These are phyloP conservation scores for Penicillium riverlandense DNA, from an alignment of 495 filamentous ascomycete genomes.

Conservation along the genomic window DNA sequence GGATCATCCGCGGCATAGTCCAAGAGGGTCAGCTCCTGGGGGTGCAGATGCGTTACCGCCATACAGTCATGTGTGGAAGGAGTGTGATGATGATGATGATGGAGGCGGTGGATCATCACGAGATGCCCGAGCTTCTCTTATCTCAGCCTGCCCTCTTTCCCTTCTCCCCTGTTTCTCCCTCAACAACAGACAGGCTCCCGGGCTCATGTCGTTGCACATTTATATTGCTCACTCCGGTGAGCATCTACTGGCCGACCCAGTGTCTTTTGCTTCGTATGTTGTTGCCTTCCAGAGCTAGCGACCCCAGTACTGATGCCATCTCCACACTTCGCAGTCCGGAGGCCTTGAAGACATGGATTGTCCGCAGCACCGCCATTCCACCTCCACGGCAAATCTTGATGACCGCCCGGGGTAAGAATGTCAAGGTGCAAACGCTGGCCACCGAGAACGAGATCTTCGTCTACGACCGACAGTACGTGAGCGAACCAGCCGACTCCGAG, in stretches of 20 bases:
- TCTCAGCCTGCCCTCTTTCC: slow-evolving; percentile 9
- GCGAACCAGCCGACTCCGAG: slow-evolving; percentile 36
- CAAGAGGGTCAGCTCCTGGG: slow-evolving; percentile 30
- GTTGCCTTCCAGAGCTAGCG: slow-evolving; percentile 1
- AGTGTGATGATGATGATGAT: too few species aligned
- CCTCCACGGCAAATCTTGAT: slow-evolving; percentile 69
- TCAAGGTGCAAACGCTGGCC: slow-evolving; percentile 66
- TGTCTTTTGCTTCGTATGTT: slow-evolving; percentile 61
- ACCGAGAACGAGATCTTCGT: slow-evolving; percentile 84
- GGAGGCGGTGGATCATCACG: slow-evolving; percentile 14
- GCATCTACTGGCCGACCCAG: slow-evolving; percentile 65
- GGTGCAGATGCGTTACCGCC: slow-evolving; percentile 32
- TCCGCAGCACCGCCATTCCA: slow-evolving; percentile 58
- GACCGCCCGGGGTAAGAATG: slow-evolving; percentile 72
- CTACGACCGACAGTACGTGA: slow-evolving; percentile 65
- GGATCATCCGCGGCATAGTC: slow-evolving; percentile 35
- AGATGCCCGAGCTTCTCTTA: not conserved
- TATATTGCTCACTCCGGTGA: slow-evolving; percentile 85
- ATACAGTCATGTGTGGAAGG: slow-evolving; percentile 10
- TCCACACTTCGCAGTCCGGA: slow-evolving; percentile 52
- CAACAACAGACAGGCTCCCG: slow-evolving; percentile 16
- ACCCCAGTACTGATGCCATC: slow-evolving; percentile 12
- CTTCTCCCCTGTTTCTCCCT: slow-evolving; percentile 4
- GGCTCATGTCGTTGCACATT: slow-evolving; percentile 69
- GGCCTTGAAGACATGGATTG: slow-evolving; percentile 60